Conservation (phyloP, 2,329 filamentous ascomycete species). For the Cercospora sojina region DNA sequence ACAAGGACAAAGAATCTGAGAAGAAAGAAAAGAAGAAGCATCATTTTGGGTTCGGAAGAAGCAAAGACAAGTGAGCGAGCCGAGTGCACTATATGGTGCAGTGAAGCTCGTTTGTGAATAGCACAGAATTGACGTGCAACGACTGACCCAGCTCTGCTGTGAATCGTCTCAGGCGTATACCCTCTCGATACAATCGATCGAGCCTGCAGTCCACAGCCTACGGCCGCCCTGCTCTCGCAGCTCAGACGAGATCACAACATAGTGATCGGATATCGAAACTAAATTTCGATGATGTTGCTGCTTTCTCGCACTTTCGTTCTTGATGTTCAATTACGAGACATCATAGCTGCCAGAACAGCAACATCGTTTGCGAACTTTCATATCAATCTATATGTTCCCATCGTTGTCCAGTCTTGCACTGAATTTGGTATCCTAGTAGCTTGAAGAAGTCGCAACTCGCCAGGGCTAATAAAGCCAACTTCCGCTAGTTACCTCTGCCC, state of each 20-base stretch:
- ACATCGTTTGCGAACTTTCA: background rate
- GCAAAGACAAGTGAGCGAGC: conserved; percentile 9
- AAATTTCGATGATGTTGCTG: no score
- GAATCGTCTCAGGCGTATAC: no score
- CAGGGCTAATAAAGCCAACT: no score
- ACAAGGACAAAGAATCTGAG: conserved; percentile 61
- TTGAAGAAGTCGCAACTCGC: no score
- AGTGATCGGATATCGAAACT: background rate
- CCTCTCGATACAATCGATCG: no score
- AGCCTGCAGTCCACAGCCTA: no score
- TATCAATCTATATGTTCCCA: background rate
- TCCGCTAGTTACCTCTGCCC: conserved; percentile 6
- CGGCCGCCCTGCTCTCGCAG: no score
- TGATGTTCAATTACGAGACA: background rate
- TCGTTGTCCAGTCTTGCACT: no score
- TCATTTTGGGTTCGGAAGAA: conserved; percentile 37
- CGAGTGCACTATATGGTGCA: background rate
- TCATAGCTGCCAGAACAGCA: background rate
- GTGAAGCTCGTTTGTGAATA: background rate
- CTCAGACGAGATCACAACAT: background rate
- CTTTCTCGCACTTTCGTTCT: no score
- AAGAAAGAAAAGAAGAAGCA: conserved; percentile 51
- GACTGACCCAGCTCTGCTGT: no score
- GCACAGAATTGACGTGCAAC: background rate
- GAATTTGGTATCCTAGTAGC: no score